A percentile compares a stretch with the other conserved stretches of the same genome.
phyloP scores from a whole-genome alignment of 2,329 filamentous ascomycete species.

The Zymoseptoria crescenta region DNA sequence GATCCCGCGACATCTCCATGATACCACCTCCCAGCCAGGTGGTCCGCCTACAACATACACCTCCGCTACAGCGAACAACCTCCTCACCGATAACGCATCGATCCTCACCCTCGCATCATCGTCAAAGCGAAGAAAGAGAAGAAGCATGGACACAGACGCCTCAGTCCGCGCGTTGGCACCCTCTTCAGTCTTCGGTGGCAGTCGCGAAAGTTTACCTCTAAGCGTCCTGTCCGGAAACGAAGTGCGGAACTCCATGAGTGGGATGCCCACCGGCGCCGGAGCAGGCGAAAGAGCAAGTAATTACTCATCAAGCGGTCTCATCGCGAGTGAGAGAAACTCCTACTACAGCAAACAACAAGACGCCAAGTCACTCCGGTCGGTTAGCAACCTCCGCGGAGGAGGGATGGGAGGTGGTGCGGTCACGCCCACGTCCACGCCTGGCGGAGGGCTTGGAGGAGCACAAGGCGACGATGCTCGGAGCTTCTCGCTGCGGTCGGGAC shows the following conservation, averaged over 20 bases:
- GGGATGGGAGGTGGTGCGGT: not conserved
- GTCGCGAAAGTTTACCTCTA: slow-evolving; percentile 69
- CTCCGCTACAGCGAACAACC: slow-evolving; percentile 71
- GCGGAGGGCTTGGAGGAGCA: not conserved
- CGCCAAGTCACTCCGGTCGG: slow-evolving; percentile 26
- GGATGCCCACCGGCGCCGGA: slow-evolving; percentile 40
- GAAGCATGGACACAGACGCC: slow-evolving; percentile 74
- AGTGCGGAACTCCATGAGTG: slow-evolving; percentile 47
- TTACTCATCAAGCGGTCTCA: slow-evolving; percentile 42
- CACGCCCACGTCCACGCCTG: not conserved
- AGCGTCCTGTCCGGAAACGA: slow-evolving; percentile 69
- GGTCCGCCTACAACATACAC: slow-evolving; percentile 50
- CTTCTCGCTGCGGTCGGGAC: not conserved
- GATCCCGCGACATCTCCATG: slow-evolving; percentile 60
- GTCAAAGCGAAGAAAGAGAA: slow-evolving; percentile 65
- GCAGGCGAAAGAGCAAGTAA: slow-evolving; percentile 67
- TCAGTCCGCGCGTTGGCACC: slow-evolving; percentile 78
- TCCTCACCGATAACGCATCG: slow-evolving; percentile 77
- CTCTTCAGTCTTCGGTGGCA: slow-evolving; percentile 73
- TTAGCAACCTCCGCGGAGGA: slow-evolving; percentile 17
- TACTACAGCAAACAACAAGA: slow-evolving; percentile 52
- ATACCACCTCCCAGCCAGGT: slow-evolving; percentile 41
- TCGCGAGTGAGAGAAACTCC: slow-evolving; percentile 72
- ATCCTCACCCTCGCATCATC: slow-evolving; percentile 79
- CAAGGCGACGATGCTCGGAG: not conserved